Evolutionary conservation across 441 rosid species (phyloP), one percentile per base, ranked within the genome.

Genomic region (Adansonia gregorii): DNA sequence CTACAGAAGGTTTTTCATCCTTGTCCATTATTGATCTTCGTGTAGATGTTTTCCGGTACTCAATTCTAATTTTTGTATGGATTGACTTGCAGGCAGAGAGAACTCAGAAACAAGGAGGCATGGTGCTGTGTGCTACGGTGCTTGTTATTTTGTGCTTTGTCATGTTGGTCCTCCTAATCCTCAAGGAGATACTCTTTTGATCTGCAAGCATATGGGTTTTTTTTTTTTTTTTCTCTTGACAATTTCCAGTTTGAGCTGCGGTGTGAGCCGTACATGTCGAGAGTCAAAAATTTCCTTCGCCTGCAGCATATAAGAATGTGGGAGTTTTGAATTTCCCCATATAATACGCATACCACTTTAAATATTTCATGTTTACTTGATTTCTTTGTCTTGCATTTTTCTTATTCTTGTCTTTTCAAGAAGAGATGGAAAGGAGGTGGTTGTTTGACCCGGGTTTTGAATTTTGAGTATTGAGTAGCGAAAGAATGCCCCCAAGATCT

Each of bases 91-190:
- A 96, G 99, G 99, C 99, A 0, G 99, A 96, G 86, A 90, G 92
- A 83, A 90, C 96, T 15, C 98, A 96, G 78, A 90, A 92, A 82
- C 83, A 85, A 83, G 99, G 98, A n/a, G 98, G 99, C 54, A 93
- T 94, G 95, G 98, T 96, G 78, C 93, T 84, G 93, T 96, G 98
- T 56, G 98, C 97, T 1, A 82, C 98, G 1, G 93, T 87, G 15
- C 98, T 96, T 7, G 92, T 94, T 63, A 89, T 96, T 43, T 90
- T 96, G 93, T 96, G 99, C 89, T 87, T 93, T 84, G 63, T 93
- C 83, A 93, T 96, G 99, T 80, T 96, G 82, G 82, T 89, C 74
- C 96, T 96, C 74, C 88, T 96, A 65, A 83, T 96, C 86, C 90
- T 96, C 67, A 94, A 94, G 88, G 88, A 85, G 77, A 88, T 91